These are phyloP conservation scores for Trichocladium uniseriatum DNA, from an alignment of 495 filamentous ascomycete species.

Conservation along the genomic window DNA sequence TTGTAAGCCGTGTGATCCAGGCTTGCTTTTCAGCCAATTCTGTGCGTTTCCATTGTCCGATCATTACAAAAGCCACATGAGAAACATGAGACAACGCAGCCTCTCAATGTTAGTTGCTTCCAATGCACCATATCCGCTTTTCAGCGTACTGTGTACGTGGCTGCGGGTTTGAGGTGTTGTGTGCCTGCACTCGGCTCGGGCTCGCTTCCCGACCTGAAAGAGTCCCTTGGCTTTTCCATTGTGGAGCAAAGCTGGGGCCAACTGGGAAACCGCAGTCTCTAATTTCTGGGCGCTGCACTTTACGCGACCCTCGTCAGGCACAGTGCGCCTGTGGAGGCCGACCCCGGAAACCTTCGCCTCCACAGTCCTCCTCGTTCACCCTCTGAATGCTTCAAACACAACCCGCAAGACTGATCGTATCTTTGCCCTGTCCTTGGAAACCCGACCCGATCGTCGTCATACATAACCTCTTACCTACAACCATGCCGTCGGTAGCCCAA, in stretches of 20 bases:
- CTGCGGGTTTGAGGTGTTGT: no score
- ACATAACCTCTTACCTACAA: neutral
- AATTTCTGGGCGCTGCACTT: neutral
- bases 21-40: no score
- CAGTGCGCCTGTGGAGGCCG: neutral
- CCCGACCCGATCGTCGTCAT: neutral
- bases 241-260: neutral
- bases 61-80: no score
- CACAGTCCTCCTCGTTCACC: neutral
- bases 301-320: neutral
- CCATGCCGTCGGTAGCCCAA: conserved; percentile 29
- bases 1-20: no score
- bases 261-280: neutral
- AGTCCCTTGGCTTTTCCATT: neutral
- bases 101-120: no score
- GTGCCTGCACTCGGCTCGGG: no score
- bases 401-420: neutral
- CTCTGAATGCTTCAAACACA: neutral
- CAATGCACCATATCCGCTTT: no score
- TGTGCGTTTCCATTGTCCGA: no score
- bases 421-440: neutral
- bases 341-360: neutral
- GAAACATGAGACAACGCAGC: no score
- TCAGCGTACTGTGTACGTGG: no score
- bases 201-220: no score